Evolutionary conservation across 2,329 filamentous ascomycete species (phyloP), one percentile per base, ranked within the genome.

Genomic region (Pyricularia grisea): DNA sequence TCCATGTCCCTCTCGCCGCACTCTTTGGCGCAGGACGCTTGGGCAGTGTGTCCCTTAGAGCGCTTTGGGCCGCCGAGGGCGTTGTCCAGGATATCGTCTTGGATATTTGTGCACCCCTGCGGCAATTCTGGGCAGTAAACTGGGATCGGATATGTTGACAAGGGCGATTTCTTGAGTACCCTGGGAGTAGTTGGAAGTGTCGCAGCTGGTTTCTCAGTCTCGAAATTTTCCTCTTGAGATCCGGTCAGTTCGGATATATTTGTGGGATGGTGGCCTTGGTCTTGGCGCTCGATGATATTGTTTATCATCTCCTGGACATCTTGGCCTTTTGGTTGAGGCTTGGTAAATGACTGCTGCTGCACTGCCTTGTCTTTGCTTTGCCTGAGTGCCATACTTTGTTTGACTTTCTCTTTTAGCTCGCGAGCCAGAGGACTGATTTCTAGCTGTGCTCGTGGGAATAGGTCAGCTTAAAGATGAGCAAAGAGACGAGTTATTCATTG

Each of bases 351-450:
- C 5, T 50, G 3, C 4, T 17, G 36, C 36, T 50, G 9, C 10
- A 4, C 36, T 17, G 14, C 36, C 1, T 17, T 42, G 2, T 42
- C 4, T 11, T 20, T 4, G 14, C 2, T 17, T 14, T 20, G 17
- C 14, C 20, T 50, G 42, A 50, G 42, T 5, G 14, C 14, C 50
- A 27, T 6, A 61, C 25, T 25, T 36, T 68, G 17, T 60, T 68
- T 68, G 14, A 71, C 63, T 25, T 50, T 42, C 25, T 68, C 65
- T 30, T 69, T 70, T 10, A 71, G 68, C 25, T 68, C 65, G 17
- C 68, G 65, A 6, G 67, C 68, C 42, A 65, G 25, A 28, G 66
- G 23, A 5, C 65, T 30, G n/a, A 71, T 30, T 64, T 64, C 1
- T 11, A 64, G 60, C 28, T 64, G 17, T 20, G 20, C 17, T 20